These are phyloP conservation scores for Waltergamsia citrina DNA, from an alignment of 2,329 filamentous ascomycete species.

Conservation along the genomic window DNA sequence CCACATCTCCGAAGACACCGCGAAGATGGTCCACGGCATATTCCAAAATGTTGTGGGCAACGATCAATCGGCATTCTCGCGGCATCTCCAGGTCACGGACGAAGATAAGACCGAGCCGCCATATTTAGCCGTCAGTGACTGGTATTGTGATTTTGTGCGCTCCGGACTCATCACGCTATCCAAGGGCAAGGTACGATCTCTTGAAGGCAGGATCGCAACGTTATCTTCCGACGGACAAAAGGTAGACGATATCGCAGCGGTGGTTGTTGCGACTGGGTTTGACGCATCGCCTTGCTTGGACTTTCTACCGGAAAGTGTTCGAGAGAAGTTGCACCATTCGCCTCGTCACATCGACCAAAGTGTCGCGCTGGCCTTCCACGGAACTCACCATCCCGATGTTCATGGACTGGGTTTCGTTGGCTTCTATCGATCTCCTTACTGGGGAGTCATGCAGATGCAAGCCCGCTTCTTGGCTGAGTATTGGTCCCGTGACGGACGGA, in stretches of 20 bases:
- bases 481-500: slow-evolving; percentile 35
- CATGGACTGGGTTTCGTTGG: slow-evolving; percentile 68
- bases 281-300: slow-evolving; percentile 52
- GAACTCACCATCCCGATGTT: slow-evolving; percentile 49
- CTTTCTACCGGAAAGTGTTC: slow-evolving; percentile 50
- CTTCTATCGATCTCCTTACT: slow-evolving; percentile 77
- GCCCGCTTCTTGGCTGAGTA: slow-evolving; percentile 55
- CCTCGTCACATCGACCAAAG: slow-evolving; percentile 45
- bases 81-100: slow-evolving; percentile 25
- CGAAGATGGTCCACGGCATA: slow-evolving; percentile 41
- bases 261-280: slow-evolving; percentile 72
- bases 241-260: slow-evolving; percentile 50
- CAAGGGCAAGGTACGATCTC: slow-evolving; percentile 31
- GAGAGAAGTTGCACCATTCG: slow-evolving; percentile 48
- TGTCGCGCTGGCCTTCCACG: slow-evolving; percentile 58
- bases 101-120: slow-evolving; percentile 40
- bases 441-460: slow-evolving; percentile 85
- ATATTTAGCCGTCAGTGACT: slow-evolving; percentile 61
- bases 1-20: slow-evolving; percentile 49
- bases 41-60: slow-evolving; percentile 38
- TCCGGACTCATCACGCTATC: slow-evolving; percentile 46
- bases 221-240: slow-evolving; percentile 15
- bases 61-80: slow-evolving; percentile 43
- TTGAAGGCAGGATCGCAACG: slow-evolving; percentile 24
- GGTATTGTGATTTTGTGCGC: slow-evolving; percentile 66